These are phyloP conservation scores for Coelastrella sp. DNA, from an alignment of 139 green algal species.

Conservation along the genomic window DNA sequence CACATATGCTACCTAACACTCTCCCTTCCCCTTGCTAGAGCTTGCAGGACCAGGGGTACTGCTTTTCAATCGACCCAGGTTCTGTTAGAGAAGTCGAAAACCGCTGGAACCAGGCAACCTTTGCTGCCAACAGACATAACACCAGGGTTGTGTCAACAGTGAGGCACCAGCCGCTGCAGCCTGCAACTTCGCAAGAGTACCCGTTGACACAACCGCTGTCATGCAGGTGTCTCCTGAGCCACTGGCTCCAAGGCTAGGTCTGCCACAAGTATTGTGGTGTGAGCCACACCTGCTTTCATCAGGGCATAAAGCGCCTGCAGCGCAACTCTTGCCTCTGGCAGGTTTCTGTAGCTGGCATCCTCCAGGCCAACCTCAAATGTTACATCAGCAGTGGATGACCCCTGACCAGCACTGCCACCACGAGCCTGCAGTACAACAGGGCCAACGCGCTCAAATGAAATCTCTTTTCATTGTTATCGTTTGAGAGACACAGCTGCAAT, in stretches of 20 bases:
- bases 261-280: neutral
- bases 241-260: neutral
- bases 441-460: neutral
- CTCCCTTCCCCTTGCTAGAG: no score
- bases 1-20: no score
- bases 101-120: no score
- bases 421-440: neutral
- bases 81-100: no score
- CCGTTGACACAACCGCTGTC: neutral
- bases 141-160: neutral
- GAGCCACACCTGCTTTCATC: slow-evolving; percentile 45
- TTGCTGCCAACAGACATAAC: no score
- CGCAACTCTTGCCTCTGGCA: slow-evolving; percentile 70
- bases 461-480: neutral
- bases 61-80: no score
- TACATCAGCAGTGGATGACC: neutral
- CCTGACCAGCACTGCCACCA: neutral
- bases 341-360: slow-evolving; percentile 70
- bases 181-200: neutral
- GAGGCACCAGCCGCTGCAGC: neutral
- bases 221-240: neutral
- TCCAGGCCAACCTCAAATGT: slow-evolving; percentile 9
- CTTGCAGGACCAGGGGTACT: no score
- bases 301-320: slow-evolving; percentile 54
- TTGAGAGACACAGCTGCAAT: neutral